Evolutionary conservation across 148 eudicot species (phyloP), one percentile per base, ranked within the genome.

Genomic region (Cornus florida): DNA sequence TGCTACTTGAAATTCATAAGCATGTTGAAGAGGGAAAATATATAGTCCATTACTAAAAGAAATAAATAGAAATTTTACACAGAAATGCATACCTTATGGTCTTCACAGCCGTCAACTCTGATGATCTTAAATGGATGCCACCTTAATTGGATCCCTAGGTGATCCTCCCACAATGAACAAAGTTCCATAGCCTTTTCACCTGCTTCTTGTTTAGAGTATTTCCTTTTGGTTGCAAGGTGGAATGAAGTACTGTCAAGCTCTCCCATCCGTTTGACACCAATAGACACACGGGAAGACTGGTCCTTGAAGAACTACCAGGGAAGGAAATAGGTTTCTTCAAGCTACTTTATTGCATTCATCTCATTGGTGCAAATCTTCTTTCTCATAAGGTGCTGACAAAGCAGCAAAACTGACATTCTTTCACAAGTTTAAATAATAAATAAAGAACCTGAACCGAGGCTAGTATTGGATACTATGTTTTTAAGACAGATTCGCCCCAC

Each of bases 71-170:
- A 57, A 32, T 59, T 56, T 7, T 46, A 71, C 17, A 11, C 23
- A 48, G n/a, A 28, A 80, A 62, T 20, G 57, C 74, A 46, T 80
- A 85, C 88, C 92, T 82, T 78, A 35, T 72, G 60, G 3, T 76
- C 75, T 1, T 77, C 31, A 39, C 67, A 69, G 56, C 80, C 81
- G 28, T 77, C 73, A 59, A 70, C 31, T 28, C 46, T 20, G 59
- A 80, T 60, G 73, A 69, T 72, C 80, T 84, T 90, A 75, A 88
- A 87, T 72, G 93, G 91, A 75, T 90, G 85, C 93, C 93, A 90
- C 57, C 77, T n/a, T n/a, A n/a, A n/a, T 24, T 28, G 90, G 77
- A 81, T 88, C 84, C 78, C 81, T 16, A 87, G 78, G 77, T 77
- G 14, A 46, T 82, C 80, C 28, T 88, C 89, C 93, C 91, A 90